These are phyloP conservation scores for Cicer bijugum DNA, from an alignment of 306 rosid species.

Conservation along the genomic window DNA sequence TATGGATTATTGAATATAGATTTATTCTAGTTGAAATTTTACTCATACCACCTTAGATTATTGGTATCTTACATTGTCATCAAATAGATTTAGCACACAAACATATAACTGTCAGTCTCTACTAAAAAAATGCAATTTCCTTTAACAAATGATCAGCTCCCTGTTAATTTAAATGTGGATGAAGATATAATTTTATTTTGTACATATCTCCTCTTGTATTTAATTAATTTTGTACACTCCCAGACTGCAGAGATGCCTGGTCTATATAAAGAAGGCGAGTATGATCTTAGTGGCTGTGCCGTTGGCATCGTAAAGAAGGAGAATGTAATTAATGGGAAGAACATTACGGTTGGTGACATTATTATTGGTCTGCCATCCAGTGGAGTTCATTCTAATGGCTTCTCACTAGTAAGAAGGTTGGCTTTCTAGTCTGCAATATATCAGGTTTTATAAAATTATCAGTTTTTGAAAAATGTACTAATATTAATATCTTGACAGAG, in stretches of 20 bases:
- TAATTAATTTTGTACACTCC: conserved; percentile 31
- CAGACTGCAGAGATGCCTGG: conserved; percentile 99
- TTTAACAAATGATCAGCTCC: not conserved
- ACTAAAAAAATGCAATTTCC: not conserved
- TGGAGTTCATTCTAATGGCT: conserved; percentile 94
- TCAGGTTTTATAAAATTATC: conserved; percentile 14
- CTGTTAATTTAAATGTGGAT: not conserved
- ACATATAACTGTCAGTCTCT: conserved; percentile 12
- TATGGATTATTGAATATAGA: not conserved
- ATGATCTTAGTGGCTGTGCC: conserved; percentile 94
- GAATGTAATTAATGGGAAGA: conserved; percentile 72
- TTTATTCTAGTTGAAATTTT: not conserved
- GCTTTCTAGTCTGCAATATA: conserved; percentile 18
- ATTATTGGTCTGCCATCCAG: conserved; percentile 90
- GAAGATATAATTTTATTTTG: not conserved
- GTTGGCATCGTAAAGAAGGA: conserved; percentile 85
- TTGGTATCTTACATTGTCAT: conserved; percentile 9
- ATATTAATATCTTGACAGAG: conserved; percentile 52
- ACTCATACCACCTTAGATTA: not conserved
- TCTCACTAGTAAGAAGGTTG: conserved; percentile 90
- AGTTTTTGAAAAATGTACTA: conserved; percentile 7
- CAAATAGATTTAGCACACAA: conserved; percentile 22
- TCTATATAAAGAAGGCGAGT: conserved; percentile 85
- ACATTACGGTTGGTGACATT: conserved; percentile 73
- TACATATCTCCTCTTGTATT: conserved; percentile 19